Base-by-base conservation (phyloP, 305 asterid genomes). In the Solanum hybrid region DNA sequence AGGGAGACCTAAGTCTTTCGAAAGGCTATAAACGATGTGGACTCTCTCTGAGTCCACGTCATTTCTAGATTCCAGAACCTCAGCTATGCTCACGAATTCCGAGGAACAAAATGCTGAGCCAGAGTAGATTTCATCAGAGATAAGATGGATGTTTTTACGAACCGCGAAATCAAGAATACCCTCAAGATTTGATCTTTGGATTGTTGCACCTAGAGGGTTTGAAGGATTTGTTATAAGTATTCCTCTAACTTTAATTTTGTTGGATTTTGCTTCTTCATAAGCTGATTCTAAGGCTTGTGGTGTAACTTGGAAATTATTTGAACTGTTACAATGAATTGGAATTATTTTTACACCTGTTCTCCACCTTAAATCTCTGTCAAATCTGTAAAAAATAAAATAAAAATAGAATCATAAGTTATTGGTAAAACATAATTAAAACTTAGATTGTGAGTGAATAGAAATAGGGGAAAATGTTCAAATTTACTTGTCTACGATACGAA, bases 291-390 rank as follows among this genome's bases (percentile, higher is more conserved):
- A 80, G 3, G 99, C 98, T 69, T 91, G 67, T 0, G 42, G 89
- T 0, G 98, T 97, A 78, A 97, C 90, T 61, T 92, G 95, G 83
- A 97, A 97, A 87, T 94, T 93, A 94, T 95, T 96, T 13, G 98
- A 96, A 73, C 98, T 96, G 46, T 95, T 91, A 92, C 98, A 96
- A 74, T 94, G 94, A 36, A 97, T 93, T 6, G 98, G 98, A 2
- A 96, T 79, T 57, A 97, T 95, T 87, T 95, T 91, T 5, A 96
- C 99, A 12, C 99, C 98, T 0, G 99, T 97, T 89, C 99, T 92
- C 99, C 99, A 97, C 67, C 98, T 92, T 86, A 97, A 92, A 74
- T 97, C 99, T 90, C 99, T 87, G 11, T 97, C 98, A 74, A 96
- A 97, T 83, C 99, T 97, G 97, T 36, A 77, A 83, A 39, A 14